Conservation (phyloP, 495 filamentous ascomycete genomes). For the Hypoxylon fuscum region DNA sequence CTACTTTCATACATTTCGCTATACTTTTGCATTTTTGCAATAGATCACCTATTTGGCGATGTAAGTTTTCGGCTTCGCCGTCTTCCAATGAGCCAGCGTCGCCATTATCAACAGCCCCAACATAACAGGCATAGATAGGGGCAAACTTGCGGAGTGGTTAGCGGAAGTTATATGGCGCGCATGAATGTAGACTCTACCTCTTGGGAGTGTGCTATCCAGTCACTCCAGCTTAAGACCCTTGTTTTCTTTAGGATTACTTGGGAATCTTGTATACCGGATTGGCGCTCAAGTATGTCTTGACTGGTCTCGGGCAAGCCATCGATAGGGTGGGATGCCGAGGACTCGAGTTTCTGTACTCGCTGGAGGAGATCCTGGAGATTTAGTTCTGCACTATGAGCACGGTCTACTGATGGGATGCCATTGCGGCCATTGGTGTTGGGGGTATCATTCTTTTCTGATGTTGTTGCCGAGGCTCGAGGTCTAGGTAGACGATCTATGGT, state of each 20-base stretch:
- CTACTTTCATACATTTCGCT: conserved; percentile 41
- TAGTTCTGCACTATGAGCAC: conserved; percentile 7
- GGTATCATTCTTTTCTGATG: neutral
- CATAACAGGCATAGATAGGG: conserved; percentile 28
- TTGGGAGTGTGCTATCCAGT: conserved; percentile 50
- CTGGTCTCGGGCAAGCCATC: conserved; percentile 28
- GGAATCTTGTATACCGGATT: conserved; percentile 40
- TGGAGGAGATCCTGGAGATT: conserved; percentile 30
- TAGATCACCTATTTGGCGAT: conserved; percentile 42
- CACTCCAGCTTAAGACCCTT: conserved; percentile 54
- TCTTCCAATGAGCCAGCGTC: conserved; percentile 16
- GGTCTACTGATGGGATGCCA: conserved; percentile 5
- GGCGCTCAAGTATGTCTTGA: conserved; percentile 38
- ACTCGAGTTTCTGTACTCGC: conserved; percentile 31
- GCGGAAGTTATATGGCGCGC: neutral
- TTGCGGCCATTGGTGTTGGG: neutral
- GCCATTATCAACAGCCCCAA: conserved; percentile 5
- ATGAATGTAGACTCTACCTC: conserved; percentile 45
- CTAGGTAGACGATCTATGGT: no score
- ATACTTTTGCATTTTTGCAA: conserved; percentile 48
- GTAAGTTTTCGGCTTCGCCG: conserved; percentile 31
- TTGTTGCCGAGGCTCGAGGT: no score
- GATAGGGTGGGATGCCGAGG: conserved; percentile 22
- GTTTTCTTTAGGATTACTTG: conserved; percentile 48
- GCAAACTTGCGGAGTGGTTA: conserved; percentile 32